Evolutionary conservation across 2,329 filamentous ascomycete genomes (phyloP).

Genomic region (Aspergillus japonicus): DNA sequence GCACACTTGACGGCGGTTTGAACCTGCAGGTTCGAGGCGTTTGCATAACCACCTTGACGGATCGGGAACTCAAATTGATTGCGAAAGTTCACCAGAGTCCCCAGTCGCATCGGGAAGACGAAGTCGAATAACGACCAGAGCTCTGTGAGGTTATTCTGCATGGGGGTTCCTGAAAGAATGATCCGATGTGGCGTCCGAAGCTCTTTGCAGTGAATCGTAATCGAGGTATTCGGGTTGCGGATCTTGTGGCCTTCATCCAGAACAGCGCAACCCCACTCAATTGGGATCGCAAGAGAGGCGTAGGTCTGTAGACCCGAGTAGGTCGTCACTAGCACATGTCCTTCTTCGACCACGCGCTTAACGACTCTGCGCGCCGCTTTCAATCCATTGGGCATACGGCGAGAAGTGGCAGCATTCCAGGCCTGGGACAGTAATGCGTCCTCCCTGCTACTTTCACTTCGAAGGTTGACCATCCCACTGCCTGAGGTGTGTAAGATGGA

Average conservation of each 20-base stretch:
- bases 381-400: slow-evolving; percentile 52
- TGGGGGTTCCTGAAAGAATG: slow-evolving; percentile 92
- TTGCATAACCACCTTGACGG: slow-evolving; percentile 87
- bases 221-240: slow-evolving; percentile 89
- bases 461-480: slow-evolving; percentile 88
- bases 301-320: slow-evolving; percentile 96
- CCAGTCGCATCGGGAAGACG: slow-evolving; percentile 91
- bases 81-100: slow-evolving; percentile 85
- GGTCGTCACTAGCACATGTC: slow-evolving; percentile 91
- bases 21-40: slow-evolving; percentile 89
- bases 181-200: slow-evolving; percentile 84
- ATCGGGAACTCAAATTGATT: slow-evolving; percentile 94
- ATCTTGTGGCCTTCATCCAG: slow-evolving; percentile 98
- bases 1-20: slow-evolving; percentile 94
- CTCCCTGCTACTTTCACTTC: slow-evolving; percentile 61
- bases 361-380: slow-evolving; percentile 77
- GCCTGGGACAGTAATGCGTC: slow-evolving; percentile 60
- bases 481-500: slow-evolving; percentile 94
- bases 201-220: slow-evolving; percentile 94
- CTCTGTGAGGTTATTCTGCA: slow-evolving; percentile 95
- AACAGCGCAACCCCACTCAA: slow-evolving; percentile 90
- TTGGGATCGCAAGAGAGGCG: slow-evolving; percentile 73
- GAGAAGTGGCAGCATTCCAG: slow-evolving; percentile 46
- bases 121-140: slow-evolving; percentile 98
- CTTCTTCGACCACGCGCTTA: slow-evolving; percentile 74